Base-by-base conservation (phyloP, 2,329 filamentous ascomycete genomes). In the Neonectria neomacrospora region DNA sequence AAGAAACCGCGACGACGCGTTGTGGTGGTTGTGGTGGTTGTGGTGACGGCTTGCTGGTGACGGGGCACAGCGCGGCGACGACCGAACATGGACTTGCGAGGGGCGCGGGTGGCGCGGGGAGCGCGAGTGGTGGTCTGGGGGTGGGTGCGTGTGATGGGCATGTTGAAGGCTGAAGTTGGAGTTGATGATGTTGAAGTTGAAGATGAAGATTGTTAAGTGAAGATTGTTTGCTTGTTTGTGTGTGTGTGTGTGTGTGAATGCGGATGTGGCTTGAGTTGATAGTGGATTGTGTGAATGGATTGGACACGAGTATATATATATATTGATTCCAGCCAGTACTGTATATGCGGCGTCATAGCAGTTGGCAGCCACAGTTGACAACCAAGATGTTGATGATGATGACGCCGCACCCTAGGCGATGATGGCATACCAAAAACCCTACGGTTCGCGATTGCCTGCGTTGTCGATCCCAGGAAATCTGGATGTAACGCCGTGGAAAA, bases 1-100 rank as follows among this genome's bases (percentile, higher is more conserved):
- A 84, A 82, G 54, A 84, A 73, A 16, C 79, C 76, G 20, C 76
- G 77, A 61, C 80, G 82, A 62, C 76, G 80, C 53, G 78, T 80
- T 23, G 80, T 79, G 42, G 82, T 83, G 7, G 75, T 71, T 74
- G 79, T 82, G 7, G 79, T 81, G 20, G 67, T 67, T 28, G 67
- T 77, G 41, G 77, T 80, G 48, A 76, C 76, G 51, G 72, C 70
- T 9, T 66, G 41, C 14, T 75, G 71, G 56, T 73, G 73, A 50
- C 61, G 72, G 62, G 69, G 72, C 3, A 67, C 71, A 45, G 70
- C 61, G 57, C 67, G 67, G 54, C 72, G 65, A 51, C 64, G 68
- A 48, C 63, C 70, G 47, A 67, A 74, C 52, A 73, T 68, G 63
- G 70, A 74, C 64, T 71, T 71, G 34, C 74, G 73, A 30, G 67